phyloP scores from a whole-genome alignment of 148 eudicot species.

The Suaeda aralocaspica region DNA sequence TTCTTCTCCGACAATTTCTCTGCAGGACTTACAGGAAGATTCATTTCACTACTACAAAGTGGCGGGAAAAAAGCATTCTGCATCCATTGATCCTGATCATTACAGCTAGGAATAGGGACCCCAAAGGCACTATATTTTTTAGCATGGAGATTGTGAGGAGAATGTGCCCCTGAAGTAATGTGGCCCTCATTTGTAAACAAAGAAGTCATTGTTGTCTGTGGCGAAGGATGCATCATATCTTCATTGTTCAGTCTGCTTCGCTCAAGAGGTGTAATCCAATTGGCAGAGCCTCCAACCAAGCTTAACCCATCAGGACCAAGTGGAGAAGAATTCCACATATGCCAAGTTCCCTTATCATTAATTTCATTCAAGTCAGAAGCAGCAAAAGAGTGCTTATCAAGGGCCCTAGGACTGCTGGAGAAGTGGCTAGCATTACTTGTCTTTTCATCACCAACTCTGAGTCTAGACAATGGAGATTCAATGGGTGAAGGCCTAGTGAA shows the following conservation, averaged over 20 bases:
- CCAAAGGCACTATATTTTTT: slow-evolving; percentile 46
- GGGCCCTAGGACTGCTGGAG: slow-evolving; percentile 48
- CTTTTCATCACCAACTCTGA: slow-evolving; percentile 62
- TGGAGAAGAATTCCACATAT: slow-evolving; percentile 85
- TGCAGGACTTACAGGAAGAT: slow-evolving; percentile 35
- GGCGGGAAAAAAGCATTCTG: slow-evolving; percentile 43
- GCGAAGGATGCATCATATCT: slow-evolving; percentile 36
- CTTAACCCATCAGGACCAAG: slow-evolving; percentile 75
- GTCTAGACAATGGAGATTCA: slow-evolving; percentile 80
- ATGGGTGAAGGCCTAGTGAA: slow-evolving; percentile 76
- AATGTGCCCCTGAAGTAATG: slow-evolving; percentile 38
- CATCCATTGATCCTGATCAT: slow-evolving; percentile 70
- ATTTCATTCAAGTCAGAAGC: slow-evolving; percentile 33
- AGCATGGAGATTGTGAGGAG: slow-evolving; percentile 41
- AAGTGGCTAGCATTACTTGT: slow-evolving; percentile 42
- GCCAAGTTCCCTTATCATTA: slow-evolving; percentile 72
- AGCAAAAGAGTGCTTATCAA: slow-evolving; percentile 40
- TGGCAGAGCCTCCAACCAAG: slow-evolving; percentile 48
- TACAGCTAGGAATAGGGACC: slow-evolving; percentile 36
- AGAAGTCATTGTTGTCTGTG: slow-evolving; percentile 73
- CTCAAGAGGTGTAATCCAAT: slow-evolving; percentile 60
- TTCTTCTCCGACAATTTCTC: slow-evolving; percentile 49
- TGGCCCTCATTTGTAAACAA: slow-evolving; percentile 66
- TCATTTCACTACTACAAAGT: slow-evolving; percentile 39
- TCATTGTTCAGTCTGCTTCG: slow-evolving; percentile 51